phyloP scores from a whole-genome alignment of 139 green algal species.

The Protoeuglena noctilucae region DNA sequence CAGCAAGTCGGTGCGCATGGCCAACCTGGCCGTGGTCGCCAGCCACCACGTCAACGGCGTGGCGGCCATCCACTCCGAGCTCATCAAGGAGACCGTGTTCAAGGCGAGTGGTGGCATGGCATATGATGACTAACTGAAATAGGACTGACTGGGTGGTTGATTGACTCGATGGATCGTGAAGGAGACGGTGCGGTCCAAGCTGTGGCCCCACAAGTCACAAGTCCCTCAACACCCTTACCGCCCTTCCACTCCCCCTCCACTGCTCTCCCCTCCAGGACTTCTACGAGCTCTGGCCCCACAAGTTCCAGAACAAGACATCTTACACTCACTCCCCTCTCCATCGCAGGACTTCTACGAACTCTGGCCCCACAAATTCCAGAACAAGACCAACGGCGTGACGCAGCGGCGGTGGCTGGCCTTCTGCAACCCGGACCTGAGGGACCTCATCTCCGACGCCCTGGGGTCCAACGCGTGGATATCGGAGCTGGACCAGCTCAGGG shows the following conservation, averaged over 20 bases:
- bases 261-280: too few relatives aligned
- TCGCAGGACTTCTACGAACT: constrained; percentile 46
- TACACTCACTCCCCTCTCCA: too few relatives aligned
- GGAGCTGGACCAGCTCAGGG: constrained; percentile 20
- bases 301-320: constrained; percentile 20
- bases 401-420: constrained; percentile 77
- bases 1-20: constrained; percentile 84
- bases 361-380: constrained; percentile 77
- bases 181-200: too few relatives aligned
- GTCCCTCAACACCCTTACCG: too few relatives aligned
- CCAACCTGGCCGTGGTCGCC: constrained; percentile 77
- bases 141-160: too few relatives aligned
- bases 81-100: constrained; percentile 69
- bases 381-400: constrained; percentile 95
- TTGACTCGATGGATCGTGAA: too few relatives aligned
- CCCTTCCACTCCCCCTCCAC: too few relatives aligned
- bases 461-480: constrained; percentile 82
- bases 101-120: not conserved
- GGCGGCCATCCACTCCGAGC: constrained; percentile 83
- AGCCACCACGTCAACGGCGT: constrained; percentile 85
- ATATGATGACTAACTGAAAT: too few relatives aligned
- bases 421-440: constrained; percentile 79
- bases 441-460: constrained; percentile 75
- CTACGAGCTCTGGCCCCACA: constrained; percentile 15
- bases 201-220: too few relatives aligned